Base-by-base conservation (phyloP, 345 rosid species). In the Lepidium africanum region DNA sequence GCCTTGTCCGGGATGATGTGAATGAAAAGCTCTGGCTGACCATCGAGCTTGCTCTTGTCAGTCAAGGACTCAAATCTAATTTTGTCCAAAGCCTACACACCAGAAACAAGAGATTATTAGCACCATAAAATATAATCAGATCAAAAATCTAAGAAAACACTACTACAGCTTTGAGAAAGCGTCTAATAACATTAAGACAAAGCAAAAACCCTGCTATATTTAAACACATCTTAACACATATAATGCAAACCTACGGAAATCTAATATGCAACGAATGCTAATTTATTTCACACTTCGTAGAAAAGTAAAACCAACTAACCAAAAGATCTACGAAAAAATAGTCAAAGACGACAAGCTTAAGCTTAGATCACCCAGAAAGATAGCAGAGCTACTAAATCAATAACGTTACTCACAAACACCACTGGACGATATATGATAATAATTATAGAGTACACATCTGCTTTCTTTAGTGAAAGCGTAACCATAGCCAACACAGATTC, bases 1-100 rank as follows among this genome's bases (percentile, higher is more conserved):
- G 83, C n/a, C 79, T 90, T 90, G 69, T 90, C 96, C 0, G 96
- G 96, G 17, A 90, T n/a, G 51, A 90, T 86, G 79, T 84, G 91
- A 59, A 90, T 87, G 56, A 90, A 90, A 14, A 90, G 86, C 73
- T 90, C 96, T 0, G 96, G 94, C 55, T 90, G 96, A 13, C 54
- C 85, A 76, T 90, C 93, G 0, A 89, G 85, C 84, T 87, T 89
- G 82, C 89, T 85, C 82, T 89, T 89, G 59, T 90, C 96, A 3
- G 96, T 87, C 81, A 90, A 83, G 48, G 88, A 78, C 83, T 90
- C 96, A 16, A 89, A 89, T 48, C 96, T 72, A 32, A 89, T 89
- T 69, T 89, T 89, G 70, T 89, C 96, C 77, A 89, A 67, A 11
- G 96, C 96, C 96, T 87, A 10, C 7, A 5, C 33, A 41, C 3